Percentiles rank a stretch among this genome's conserved stretches.
These are phyloP conservation scores for Talaromyces liani DNA, from an alignment of 495 filamentous ascomycete species.

Conservation along the genomic window DNA sequence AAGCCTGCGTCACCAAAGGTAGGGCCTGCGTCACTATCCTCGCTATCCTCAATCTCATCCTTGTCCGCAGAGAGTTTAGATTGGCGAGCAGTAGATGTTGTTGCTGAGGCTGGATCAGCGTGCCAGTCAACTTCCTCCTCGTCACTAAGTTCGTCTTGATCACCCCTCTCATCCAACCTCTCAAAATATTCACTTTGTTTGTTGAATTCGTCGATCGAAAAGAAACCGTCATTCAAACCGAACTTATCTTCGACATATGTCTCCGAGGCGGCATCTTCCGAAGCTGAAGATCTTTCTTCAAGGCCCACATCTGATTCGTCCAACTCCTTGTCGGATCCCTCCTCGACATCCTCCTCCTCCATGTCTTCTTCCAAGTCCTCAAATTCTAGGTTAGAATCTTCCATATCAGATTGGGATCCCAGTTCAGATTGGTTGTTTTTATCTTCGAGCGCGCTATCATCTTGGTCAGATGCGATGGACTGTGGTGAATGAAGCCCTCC, in stretches of 20 bases:
- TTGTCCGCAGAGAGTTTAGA: slow-evolving; percentile 11
- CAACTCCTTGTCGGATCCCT: slow-evolving; percentile 6
- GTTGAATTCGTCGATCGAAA: slow-evolving; percentile 98
- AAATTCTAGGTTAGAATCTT: not conserved
- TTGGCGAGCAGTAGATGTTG: slow-evolving; percentile 4
- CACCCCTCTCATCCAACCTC: slow-evolving; percentile 65
- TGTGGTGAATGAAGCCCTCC: not conserved
- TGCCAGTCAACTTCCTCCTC: slow-evolving; percentile 83
- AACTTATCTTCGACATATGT: slow-evolving; percentile 51
- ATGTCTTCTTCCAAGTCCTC: slow-evolving; percentile 17
- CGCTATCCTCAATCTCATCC: slow-evolving; percentile 13
- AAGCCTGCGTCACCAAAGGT: slow-evolving; percentile 67
- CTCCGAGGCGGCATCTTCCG: slow-evolving; percentile 10
- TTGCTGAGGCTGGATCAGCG: slow-evolving; percentile 50
- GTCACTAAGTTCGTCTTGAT: slow-evolving; percentile 53
- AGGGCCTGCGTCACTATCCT: slow-evolving; percentile 58
- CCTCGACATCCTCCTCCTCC: slow-evolving; percentile 15
- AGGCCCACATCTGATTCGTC: slow-evolving; percentile 9
- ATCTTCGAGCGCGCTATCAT: slow-evolving; percentile 19
- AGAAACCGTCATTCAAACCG: slow-evolving; percentile 90
- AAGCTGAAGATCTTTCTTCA: slow-evolving; percentile 9
- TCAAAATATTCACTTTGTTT: slow-evolving; percentile 82
- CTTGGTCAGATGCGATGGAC: slow-evolving; percentile 12
- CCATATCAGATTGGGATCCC: not conserved
- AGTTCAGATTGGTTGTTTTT: slow-evolving; percentile 12